phyloP scores from a whole-genome alignment of 768 basidiomycete genomes.

The Clathrus columnatus region DNA sequence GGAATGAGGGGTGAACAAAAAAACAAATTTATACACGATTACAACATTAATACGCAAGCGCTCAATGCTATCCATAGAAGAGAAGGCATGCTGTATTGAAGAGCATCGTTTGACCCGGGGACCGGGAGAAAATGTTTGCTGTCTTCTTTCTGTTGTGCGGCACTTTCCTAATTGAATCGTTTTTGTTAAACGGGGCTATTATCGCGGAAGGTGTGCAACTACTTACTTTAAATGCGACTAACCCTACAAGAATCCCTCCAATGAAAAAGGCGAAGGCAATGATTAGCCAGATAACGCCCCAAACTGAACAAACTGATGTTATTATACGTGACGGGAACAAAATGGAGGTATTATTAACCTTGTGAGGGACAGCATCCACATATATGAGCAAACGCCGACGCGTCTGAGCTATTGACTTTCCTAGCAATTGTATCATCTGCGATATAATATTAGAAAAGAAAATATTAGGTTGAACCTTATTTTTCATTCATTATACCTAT shows the following conservation, averaged over 20 bases:
- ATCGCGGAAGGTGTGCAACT: background rate
- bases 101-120: conserved; percentile 33
- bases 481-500: conserved; percentile 43
- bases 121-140: conserved; percentile 51
- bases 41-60: background rate
- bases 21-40: too few species aligned
- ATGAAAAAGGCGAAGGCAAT: conserved; percentile 68
- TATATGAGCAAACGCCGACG: conserved; percentile 72
- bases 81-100: background rate
- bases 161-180: conserved; percentile 40
- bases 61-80: background rate
- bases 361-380: conserved; percentile 82
- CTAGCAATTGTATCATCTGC: conserved; percentile 76
- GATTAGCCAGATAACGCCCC: conserved; percentile 86
- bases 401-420: conserved; percentile 83
- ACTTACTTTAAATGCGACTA: conserved; percentile 72
- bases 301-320: conserved; percentile 40
- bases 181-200: background rate
- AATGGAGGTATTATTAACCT: conserved; percentile 33
- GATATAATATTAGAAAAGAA: background rate
- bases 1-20: too few species aligned
- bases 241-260: conserved; percentile 64
- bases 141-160: conserved; percentile 45
- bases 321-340: background rate
- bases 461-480: background rate